Evolutionary conservation across 371 early-diverging fungal genomes (phyloP).

Genomic region (Mucor indicus): DNA sequence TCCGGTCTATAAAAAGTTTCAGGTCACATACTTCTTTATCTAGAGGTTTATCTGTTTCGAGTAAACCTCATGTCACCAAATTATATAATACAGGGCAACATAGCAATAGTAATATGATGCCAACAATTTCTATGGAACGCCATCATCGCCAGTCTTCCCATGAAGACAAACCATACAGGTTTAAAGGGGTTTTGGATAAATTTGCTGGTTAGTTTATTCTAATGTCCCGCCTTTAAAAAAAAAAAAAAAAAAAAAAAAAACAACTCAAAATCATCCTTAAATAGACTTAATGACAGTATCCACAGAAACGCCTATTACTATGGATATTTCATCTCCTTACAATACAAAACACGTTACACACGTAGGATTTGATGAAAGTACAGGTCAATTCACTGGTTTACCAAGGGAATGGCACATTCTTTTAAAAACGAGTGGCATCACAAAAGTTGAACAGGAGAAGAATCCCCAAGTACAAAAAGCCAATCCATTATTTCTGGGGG

Average conservation of each 20-base stretch:
- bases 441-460: conserved; percentile 22
- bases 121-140: no score
- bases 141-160: background rate
- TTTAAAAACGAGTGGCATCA: conserved; percentile 24
- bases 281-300: background rate
- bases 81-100: background rate
- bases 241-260: background rate
- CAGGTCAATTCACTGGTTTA: conserved; percentile 28
- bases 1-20: no score
- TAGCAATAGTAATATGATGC: no score
- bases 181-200: background rate
- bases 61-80: background rate
- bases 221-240: background rate
- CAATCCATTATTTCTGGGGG: background rate
- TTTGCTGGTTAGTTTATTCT: background rate
- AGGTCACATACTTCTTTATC: no score
- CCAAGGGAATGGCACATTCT: conserved; percentile 29
- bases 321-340: conserved; percentile 25
- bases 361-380: conserved; percentile 27
- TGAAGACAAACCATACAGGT: background rate
- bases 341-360: conserved; percentile 27
- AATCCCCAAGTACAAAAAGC: conserved; percentile 22
- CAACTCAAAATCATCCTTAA: background rate
- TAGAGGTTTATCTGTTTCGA: background rate
- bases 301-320: conserved; percentile 10